Evolutionary conservation across 148 eudicot species (phyloP).

Genomic region (Silene latifolia): DNA sequence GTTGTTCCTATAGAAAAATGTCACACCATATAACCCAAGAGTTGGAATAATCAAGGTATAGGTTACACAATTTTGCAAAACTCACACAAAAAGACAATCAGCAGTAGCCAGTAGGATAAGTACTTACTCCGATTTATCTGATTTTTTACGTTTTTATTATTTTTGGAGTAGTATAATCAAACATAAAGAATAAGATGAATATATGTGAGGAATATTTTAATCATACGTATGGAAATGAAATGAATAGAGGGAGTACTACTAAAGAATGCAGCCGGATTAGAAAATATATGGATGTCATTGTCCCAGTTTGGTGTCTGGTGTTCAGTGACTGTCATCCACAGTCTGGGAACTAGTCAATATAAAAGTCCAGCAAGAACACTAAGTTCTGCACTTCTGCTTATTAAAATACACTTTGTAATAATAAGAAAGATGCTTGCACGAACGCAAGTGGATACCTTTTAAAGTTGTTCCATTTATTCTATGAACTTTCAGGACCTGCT

Average conservation of each 20-base stretch:
- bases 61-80: background rate
- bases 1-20: slow-evolving; percentile 16
- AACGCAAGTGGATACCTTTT: background rate
- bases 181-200: background rate
- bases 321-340: background rate
- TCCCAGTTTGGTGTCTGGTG: too few relatives aligned
- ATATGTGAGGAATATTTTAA: too few relatives aligned
- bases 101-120: background rate
- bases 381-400: too few relatives aligned
- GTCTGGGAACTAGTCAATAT: background rate
- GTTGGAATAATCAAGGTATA: background rate
- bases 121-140: too few relatives aligned
- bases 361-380: background rate
- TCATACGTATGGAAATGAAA: too few relatives aligned
- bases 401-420: too few relatives aligned
- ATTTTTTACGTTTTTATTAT: too few relatives aligned
- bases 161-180: background rate
- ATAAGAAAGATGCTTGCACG: slow-evolving; percentile 6
- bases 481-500: background rate
- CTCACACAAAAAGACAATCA: background rate
- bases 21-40: slow-evolving; percentile 1
- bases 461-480: background rate
- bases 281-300: background rate
- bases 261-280: background rate
- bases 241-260: background rate